A percentile compares a stretch with the other conserved stretches of the same genome.
These are phyloP conservation scores for Ascocoryne sarcoides DNA, from an alignment of 2,329 filamentous ascomycete genomes.

Conservation along the genomic window DNA sequence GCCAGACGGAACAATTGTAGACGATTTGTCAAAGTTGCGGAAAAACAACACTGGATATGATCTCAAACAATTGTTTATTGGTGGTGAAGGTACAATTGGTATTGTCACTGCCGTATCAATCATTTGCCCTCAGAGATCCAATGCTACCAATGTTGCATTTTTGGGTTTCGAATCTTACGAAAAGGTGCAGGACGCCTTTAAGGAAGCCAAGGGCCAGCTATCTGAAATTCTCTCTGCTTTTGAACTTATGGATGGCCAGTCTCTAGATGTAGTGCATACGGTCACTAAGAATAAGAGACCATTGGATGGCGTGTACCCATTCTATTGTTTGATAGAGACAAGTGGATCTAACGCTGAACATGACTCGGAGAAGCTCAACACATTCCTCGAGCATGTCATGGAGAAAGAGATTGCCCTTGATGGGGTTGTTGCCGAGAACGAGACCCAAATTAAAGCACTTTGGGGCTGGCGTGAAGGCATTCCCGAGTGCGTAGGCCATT, in stretches of 20 bases:
- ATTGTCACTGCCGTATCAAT: conserved; percentile 88
- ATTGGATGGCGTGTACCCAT: conserved; percentile 75
- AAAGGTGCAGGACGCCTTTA: conserved; percentile 77
- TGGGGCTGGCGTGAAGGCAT: conserved; percentile 95
- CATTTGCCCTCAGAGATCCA: conserved; percentile 77
- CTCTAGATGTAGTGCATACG: conserved; percentile 65
- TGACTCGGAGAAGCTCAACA: conserved; percentile 82
- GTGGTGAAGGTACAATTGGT: conserved; percentile 88
- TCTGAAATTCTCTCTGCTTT: conserved; percentile 96
- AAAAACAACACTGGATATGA: conserved; percentile 99
- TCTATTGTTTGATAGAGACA: conserved; percentile 96
- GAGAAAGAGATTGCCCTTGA: conserved; percentile 76
- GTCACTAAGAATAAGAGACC: conserved; percentile 73
- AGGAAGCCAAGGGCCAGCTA: conserved; percentile 80
- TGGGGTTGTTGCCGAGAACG: conserved; percentile 86
- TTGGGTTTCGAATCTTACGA: conserved; percentile 88
- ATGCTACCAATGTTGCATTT: conserved; percentile 89
- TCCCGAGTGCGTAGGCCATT: conserved; percentile 78
- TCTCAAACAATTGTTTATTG: conserved; percentile 93
- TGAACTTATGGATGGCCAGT: conserved; percentile 87
- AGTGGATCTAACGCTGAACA: conserved; percentile 92
- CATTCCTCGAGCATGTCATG: conserved; percentile 89
- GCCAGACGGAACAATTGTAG: conserved; percentile 83
- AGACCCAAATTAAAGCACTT: conserved; percentile 75
- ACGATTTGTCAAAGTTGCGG: conserved; percentile 78